Conservation (phyloP, 306 rosid species). For the Mimosa pudica region DNA sequence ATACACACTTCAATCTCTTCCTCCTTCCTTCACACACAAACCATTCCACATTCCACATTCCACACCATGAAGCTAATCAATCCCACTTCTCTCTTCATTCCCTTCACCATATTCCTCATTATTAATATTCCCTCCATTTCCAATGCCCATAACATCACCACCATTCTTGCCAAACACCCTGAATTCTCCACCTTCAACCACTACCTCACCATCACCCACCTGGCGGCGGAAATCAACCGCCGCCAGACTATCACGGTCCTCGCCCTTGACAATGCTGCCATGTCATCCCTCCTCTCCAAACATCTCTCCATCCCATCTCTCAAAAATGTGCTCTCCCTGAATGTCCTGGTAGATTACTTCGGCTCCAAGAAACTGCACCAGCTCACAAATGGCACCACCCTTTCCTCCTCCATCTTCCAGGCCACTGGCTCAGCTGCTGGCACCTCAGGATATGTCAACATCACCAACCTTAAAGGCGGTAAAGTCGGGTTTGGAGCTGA, state of each 20-base stretch:
- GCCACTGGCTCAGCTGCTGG: slow-evolving; percentile 80
- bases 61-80: slow-evolving; percentile 26
- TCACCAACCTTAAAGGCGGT: slow-evolving; percentile 76
- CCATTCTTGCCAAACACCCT: slow-evolving; percentile 70
- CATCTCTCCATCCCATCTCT: slow-evolving; percentile 63
- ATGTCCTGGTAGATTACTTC: slow-evolving; percentile 83
- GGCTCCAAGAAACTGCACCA: slow-evolving; percentile 92
- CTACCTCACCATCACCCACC: slow-evolving; percentile 87
- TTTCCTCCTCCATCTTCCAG: slow-evolving; percentile 73
- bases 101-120: slow-evolving; percentile 28
- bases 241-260: slow-evolving; percentile 93
- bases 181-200: slow-evolving; percentile 83
- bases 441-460: slow-evolving; percentile 82
- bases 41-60: neutral
- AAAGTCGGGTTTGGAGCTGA: slow-evolving; percentile 77
- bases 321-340: slow-evolving; percentile 84
- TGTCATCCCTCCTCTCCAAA: slow-evolving; percentile 66
- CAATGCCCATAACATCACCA: slow-evolving; percentile 70
- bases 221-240: slow-evolving; percentile 88
- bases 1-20: neutral
- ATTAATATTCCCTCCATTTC: slow-evolving; percentile 34
- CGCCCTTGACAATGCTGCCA: slow-evolving; percentile 83
- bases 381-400: slow-evolving; percentile 67
- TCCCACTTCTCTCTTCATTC: slow-evolving; percentile 16
- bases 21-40: neutral